Conservation (phyloP, 805 yeast species). For the Barnettozyma botsteinii region DNA sequence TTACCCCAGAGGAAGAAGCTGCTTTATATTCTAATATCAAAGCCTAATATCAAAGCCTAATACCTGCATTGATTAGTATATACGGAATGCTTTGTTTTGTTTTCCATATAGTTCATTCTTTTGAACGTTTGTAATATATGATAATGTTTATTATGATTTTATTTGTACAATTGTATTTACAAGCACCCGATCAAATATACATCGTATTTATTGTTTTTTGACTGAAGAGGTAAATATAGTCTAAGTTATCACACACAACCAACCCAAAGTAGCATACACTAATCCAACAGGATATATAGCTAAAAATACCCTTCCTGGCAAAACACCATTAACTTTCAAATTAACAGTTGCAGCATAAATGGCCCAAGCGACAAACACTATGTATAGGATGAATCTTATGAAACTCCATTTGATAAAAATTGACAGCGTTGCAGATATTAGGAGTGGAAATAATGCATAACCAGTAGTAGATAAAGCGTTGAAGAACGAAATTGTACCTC, state of each 20-base stretch:
- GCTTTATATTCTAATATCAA: conserved; percentile 5
- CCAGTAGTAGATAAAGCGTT: conserved; percentile 68
- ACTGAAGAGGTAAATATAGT: background rate
- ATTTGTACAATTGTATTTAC: background rate
- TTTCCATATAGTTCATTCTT: no score
- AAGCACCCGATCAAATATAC: background rate
- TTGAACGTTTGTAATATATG: background rate
- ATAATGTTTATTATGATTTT: background rate
- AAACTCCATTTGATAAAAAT: conserved; percentile 43
- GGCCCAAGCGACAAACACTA: conserved; percentile 53
- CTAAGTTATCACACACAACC: conserved; percentile 59
- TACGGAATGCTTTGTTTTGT: no score
- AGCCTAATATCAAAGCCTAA: no score
- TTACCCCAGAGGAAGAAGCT: conserved; percentile 10
- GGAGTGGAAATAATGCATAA: conserved; percentile 62
- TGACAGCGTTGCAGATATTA: conserved; percentile 45
- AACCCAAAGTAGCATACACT: conserved; percentile 55
- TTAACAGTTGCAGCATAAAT: conserved; percentile 57
- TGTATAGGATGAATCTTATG: conserved; percentile 42
- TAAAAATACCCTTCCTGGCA: conserved; percentile 52
- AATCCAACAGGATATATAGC: conserved; percentile 65
- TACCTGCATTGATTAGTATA: no score
- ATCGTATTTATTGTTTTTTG: background rate
- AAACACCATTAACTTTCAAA: conserved; percentile 55
- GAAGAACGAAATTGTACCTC: conserved; percentile 57